Percentiles rank a stretch among this genome's conserved stretches.
These are phyloP conservation scores for Trichoderma guizhouense DNA, from an alignment of 2,329 filamentous ascomycete species.

Conservation along the genomic window DNA sequence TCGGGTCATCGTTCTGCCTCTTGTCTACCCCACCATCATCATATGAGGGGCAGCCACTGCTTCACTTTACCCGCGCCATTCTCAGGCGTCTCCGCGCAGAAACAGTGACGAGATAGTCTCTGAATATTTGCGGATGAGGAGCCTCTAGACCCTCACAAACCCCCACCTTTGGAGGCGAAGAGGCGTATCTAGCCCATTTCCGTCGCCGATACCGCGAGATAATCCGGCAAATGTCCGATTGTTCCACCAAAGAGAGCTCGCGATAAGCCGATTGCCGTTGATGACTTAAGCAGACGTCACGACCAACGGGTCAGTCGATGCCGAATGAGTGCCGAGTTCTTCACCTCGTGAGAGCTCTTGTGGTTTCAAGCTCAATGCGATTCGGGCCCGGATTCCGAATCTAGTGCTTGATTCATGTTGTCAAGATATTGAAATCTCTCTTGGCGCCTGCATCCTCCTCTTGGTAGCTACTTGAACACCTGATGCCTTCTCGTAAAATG, in stretches of 20 bases:
- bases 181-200: slow-evolving; percentile 2
- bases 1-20: neutral
- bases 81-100: neutral
- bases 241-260: slow-evolving; percentile 18
- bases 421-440: neutral
- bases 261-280: neutral
- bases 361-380: neutral
- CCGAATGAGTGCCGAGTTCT: slow-evolving; percentile 3
- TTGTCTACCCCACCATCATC: slow-evolving; percentile 9
- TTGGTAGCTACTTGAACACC: neutral
- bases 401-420: neutral
- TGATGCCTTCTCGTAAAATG: neutral
- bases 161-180: neutral
- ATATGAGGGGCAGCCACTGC: slow-evolving; percentile 8
- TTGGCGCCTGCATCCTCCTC: neutral
- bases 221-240: slow-evolving; percentile 5
- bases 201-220: neutral
- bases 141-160: neutral
- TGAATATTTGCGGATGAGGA: neutral
- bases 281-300: neutral
- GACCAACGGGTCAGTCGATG: neutral
- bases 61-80: slow-evolving; percentile 14
- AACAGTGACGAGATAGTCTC: neutral
- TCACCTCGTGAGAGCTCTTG: neutral
- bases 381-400: neutral